Percentiles rank a stretch among this genome's conserved stretches.
These are phyloP conservation scores for Baorangia bicolor DNA, from an alignment of 768 basidiomycete genomes.

Conservation along the genomic window DNA sequence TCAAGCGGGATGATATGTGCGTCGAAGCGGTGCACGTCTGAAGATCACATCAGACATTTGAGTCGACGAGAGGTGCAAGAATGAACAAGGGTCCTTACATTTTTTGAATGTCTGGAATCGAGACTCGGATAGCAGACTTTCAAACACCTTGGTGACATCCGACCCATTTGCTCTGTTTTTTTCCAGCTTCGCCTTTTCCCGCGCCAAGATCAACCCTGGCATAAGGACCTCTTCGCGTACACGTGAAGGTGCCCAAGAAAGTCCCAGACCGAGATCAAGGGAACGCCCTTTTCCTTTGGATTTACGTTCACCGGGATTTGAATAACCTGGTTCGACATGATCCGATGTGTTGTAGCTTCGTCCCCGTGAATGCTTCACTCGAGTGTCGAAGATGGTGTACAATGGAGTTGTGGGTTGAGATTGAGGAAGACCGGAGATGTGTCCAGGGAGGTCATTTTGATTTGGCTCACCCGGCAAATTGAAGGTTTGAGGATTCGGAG, in stretches of 20 bases:
- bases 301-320: constrained; percentile 17
- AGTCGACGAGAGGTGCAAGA: constrained; percentile 6
- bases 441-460: constrained; percentile 4
- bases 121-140: constrained; percentile 34
- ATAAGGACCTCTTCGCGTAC: constrained; percentile 67
- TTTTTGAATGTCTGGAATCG: constrained; percentile 51
- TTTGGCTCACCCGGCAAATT: constrained; percentile 17
- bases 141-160: constrained; percentile 40
- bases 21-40: constrained; percentile 76
- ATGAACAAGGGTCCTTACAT: constrained; percentile 46
- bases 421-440: constrained; percentile 6
- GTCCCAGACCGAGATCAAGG: constrained; percentile 65
- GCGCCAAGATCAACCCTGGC: constrained; percentile 36
- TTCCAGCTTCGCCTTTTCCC: constrained; percentile 28
- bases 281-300: constrained; percentile 61
- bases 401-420: constrained; percentile 17
- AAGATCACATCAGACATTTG: constrained; percentile 13
- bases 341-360: constrained; percentile 28
- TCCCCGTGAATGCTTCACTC: constrained; percentile 27
- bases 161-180: constrained; percentile 18
- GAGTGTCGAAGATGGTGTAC: constrained; percentile 34
- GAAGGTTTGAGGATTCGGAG: constrained; percentile 25
- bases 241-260: constrained; percentile 70
- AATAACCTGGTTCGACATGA: constrained; percentile 15
- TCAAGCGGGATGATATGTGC: constrained; percentile 74